Base-by-base conservation (phyloP, 768 basidiomycete species). In the Kwoniella sp. region DNA sequence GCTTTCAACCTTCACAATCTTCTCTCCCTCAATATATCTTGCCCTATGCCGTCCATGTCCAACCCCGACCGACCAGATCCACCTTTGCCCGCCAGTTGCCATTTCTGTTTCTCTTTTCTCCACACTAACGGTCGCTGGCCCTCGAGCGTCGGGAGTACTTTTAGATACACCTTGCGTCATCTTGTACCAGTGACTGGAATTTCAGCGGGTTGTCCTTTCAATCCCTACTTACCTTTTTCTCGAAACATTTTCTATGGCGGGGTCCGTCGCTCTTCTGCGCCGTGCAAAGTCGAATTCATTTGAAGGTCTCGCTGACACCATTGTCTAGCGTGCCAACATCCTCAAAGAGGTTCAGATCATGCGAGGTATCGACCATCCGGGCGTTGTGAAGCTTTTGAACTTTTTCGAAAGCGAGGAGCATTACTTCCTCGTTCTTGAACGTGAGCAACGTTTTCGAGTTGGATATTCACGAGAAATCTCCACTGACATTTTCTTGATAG, bases 291-390 rank as follows among this genome's bases (percentile, higher is more conserved):
- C 33, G 33, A 33, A 6, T 6, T 13, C 33, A 33, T 13, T 33
- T 13, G 33, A 33, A 33, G 5, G 33, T 2, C 6, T 5, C 37
- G 26, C 55, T 58, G 54, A 55, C 58, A 48, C 19, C 3, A 30
- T 13, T 51, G 65, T 37, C 63, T 80, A 99, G 96, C 91, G 96
- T 67, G 87, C 95, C 67, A 98, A 98, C 80, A 96, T 98, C 67
- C 86, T 98, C 72, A 99, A 99, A 86, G 96, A 99, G 88, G 96
- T 99, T 13, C 93, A 96, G 81, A 98, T 99, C 76, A 99, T 99
- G 95, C 90, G 94, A 36, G 91, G 91, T 17, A 90, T 87, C 56
- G 88, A 89, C 67, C 93, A 98, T 75, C 88, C 92, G n/a, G 85
- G 88, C 26, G 88, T 99, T 73, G 89, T 98, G 75, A 93, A 92